Percentiles rank a stretch among this genome's conserved stretches.
These are phyloP conservation scores for Curvularia sp. DNA, from an alignment of 2,329 filamentous ascomycete species.

Conservation along the genomic window DNA sequence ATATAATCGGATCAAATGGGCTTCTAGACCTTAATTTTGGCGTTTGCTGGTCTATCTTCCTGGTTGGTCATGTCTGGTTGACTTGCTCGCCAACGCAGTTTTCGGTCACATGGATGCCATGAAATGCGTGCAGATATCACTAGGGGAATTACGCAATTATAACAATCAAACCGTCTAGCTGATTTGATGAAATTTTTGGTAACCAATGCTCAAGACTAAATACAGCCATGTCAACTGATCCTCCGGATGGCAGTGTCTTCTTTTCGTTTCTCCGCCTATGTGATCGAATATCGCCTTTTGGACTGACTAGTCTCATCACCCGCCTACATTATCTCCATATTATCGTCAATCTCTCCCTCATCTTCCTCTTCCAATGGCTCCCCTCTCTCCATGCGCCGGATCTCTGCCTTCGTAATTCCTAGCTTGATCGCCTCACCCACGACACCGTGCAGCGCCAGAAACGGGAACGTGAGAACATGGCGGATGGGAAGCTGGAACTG, in stretches of 20 bases:
- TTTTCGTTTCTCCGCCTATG: neutral
- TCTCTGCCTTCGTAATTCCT: conserved; percentile 30
- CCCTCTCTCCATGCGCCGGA: neutral
- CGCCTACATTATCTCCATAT: neutral
- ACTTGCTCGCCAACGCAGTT: neutral
- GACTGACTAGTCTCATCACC: neutral
- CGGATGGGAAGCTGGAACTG: conserved; percentile 19
- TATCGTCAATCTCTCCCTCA: neutral
- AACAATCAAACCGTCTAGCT: neutral
- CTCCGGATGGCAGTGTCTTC: neutral
- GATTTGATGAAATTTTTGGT: neutral
- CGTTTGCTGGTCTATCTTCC: too few relatives aligned
- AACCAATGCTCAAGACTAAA: neutral
- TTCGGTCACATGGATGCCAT: neutral
- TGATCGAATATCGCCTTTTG: neutral
- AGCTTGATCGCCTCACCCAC: conserved; percentile 25
- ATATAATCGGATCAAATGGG: neutral
- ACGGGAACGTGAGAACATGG: conserved; percentile 32
- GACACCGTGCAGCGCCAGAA: conserved; percentile 24
- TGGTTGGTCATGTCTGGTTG: neutral
- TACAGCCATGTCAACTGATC: neutral
- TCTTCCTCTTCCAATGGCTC: neutral
- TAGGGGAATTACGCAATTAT: neutral
- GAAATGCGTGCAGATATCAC: neutral
- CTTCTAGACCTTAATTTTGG: neutral